Evolutionary conservation across 352 stramenopile genomes (phyloP).

Genomic region (Globisporangium spinosum): DNA sequence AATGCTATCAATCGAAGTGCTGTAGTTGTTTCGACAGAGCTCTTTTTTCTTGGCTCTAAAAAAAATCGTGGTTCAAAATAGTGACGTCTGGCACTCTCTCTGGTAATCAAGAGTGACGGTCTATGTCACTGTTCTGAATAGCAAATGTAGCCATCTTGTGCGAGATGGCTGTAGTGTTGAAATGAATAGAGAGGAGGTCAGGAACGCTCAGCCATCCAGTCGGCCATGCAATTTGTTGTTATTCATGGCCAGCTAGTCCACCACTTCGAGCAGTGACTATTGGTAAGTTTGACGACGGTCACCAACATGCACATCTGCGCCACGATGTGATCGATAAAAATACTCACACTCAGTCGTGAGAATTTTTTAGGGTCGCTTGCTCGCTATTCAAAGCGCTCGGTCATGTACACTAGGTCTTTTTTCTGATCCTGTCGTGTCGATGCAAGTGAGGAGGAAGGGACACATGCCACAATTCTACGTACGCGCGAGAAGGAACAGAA

Average conservation of each 20-base stretch:
- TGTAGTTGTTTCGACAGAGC: background rate
- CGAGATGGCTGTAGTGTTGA: constrained; percentile 3
- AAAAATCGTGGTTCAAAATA: constrained; percentile 11
- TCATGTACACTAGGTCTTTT: background rate
- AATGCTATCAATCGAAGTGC: background rate
- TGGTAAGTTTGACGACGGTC: too few relatives aligned
- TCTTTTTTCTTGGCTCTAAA: constrained; percentile 16
- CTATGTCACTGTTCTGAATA: background rate
- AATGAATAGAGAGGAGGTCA: background rate
- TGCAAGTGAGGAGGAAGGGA: background rate
- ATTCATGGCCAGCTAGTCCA: too few relatives aligned
- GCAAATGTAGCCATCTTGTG: background rate
- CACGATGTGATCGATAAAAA: background rate
- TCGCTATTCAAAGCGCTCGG: background rate
- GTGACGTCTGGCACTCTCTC: constrained; percentile 8
- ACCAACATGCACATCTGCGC: too few relatives aligned
- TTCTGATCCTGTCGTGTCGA: background rate
- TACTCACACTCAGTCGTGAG: background rate
- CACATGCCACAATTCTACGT: background rate
- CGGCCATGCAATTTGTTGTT: background rate
- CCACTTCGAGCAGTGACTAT: too few relatives aligned
- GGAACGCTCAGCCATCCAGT: background rate
- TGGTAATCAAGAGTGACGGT: background rate
- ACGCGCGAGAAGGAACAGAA: background rate
- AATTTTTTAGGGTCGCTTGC: background rate